A percentile compares a stretch with the other conserved stretches of the same genome.
These are phyloP conservation scores for Vaccinium vitisidaea DNA, from an alignment of 148 eudicot species.

Conservation along the genomic window DNA sequence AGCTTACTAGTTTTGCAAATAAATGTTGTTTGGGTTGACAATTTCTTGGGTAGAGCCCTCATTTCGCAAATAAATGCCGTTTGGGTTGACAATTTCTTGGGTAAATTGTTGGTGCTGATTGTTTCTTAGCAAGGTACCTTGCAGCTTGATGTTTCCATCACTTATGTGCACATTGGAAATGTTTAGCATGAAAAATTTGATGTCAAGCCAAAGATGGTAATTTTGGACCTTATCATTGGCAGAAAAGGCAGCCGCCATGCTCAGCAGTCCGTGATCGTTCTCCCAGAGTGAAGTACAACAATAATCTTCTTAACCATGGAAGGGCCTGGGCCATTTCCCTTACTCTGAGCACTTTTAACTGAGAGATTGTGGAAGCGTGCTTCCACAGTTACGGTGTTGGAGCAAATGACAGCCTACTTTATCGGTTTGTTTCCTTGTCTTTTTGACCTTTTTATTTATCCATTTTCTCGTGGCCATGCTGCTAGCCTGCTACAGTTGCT, in stretches of 20 bases:
- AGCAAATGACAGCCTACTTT: constrained; percentile 53
- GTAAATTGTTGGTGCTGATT: background rate
- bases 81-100: background rate
- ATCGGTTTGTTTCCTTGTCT: constrained; percentile 49
- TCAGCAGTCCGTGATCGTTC: constrained; percentile 30
- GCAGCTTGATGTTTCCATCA: background rate
- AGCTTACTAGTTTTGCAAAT: too few relatives aligned
- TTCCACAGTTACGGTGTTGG: constrained; percentile 43
- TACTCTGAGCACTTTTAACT: constrained; percentile 52
- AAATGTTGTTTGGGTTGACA: too few relatives aligned
- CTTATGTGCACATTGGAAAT: background rate
- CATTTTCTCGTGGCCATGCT: constrained; percentile 9
- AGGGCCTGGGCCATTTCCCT: constrained; percentile 84
- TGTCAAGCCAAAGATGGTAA: background rate
- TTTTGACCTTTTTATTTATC: background rate
- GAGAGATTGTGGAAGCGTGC: constrained; percentile 55
- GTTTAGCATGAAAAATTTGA: background rate
- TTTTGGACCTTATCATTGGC: constrained; percentile 24
- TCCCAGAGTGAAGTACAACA: constrained; percentile 21
- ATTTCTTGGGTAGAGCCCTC: background rate
- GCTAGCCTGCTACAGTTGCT: background rate
- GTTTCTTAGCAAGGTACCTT: background rate
- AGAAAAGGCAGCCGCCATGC: constrained; percentile 45
- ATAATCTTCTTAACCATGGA: constrained; percentile 60
- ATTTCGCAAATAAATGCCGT: constrained; percentile 1